phyloP scores from a whole-genome alignment of 148 eudicot species.

The Fallopia convolvulus region DNA sequence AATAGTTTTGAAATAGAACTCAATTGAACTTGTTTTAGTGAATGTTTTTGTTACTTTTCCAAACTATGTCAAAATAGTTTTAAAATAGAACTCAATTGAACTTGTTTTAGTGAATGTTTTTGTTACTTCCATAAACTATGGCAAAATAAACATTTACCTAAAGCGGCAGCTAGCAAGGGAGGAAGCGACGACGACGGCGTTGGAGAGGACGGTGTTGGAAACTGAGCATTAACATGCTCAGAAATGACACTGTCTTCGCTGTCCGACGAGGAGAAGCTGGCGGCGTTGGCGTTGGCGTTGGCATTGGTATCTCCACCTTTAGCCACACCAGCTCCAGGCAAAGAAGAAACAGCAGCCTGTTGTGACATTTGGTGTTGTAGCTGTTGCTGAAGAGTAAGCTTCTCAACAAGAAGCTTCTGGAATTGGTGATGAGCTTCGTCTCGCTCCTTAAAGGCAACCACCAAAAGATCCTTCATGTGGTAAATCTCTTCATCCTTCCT shows the following conservation, averaged over 20 bases:
- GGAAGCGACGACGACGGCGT: slow-evolving; percentile 16
- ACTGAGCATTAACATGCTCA: slow-evolving; percentile 3
- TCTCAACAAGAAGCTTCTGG: slow-evolving; percentile 42
- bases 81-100: too few species aligned
- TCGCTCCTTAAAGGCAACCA: slow-evolving; percentile 50
- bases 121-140: not conserved
- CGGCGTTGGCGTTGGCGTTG: slow-evolving; percentile 16
- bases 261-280: slow-evolving; percentile 24
- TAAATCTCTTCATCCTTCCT: slow-evolving; percentile 69
- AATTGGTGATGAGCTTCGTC: slow-evolving; percentile 62
- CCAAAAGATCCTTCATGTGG: slow-evolving; percentile 42
- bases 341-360: slow-evolving; percentile 2
- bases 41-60: too few species aligned
- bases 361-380: slow-evolving; percentile 14
- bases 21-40: too few species aligned
- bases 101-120: too few species aligned
- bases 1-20: too few species aligned
- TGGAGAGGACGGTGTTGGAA: not conserved
- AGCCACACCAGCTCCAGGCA: not conserved
- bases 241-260: slow-evolving; percentile 24
- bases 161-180: slow-evolving; percentile 24
- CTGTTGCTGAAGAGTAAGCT: slow-evolving; percentile 38
- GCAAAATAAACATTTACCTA: slow-evolving; percentile 9
- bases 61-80: too few species aligned
- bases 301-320: slow-evolving; percentile 17